Evolutionary conservation across 768 basidiomycete genomes (phyloP).

Genomic region (Astraeus odoratus): DNA sequence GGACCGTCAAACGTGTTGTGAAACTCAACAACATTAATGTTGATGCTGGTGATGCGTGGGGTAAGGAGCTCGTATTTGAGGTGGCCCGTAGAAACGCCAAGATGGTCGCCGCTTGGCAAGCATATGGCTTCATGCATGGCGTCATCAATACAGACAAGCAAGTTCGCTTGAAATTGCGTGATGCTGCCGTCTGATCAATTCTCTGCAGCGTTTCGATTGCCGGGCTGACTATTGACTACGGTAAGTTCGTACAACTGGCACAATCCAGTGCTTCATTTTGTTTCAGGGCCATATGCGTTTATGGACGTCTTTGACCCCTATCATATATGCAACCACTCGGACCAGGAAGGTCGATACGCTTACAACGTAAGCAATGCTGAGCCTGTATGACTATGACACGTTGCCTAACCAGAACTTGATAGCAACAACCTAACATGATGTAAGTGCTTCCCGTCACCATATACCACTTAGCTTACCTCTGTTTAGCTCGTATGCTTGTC

Average conservation of each 20-base stretch:
- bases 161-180: constrained; percentile 11
- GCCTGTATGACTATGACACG: not conserved
- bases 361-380: constrained; percentile 41
- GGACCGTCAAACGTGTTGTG: constrained; percentile 59
- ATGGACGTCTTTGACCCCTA: constrained; percentile 86
- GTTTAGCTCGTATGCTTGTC: constrained; percentile 67
- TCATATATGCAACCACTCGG: constrained; percentile 91
- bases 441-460: constrained; percentile 26
- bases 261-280: constrained; percentile 1
- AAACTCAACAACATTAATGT: constrained; percentile 35
- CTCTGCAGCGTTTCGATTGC: constrained; percentile 59
- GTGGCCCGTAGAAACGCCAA: constrained; percentile 76
- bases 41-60: constrained; percentile 55
- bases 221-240: constrained; percentile 75
- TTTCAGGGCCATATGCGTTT: constrained; percentile 79
- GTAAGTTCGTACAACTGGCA: constrained; percentile 22
- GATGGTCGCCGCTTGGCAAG: constrained; percentile 97
- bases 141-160: constrained; percentile 98
- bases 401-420: constrained; percentile 4
- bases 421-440: constrained; percentile 81
- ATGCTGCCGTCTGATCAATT: constrained; percentile 6
- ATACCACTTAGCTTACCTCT: constrained; percentile 3
- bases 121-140: constrained; percentile 89
- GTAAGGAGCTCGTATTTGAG: constrained; percentile 64
- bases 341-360: constrained; percentile 70